Conservation (phyloP, 73 alveolate species). For the Tetrahymena elliotti region DNA sequence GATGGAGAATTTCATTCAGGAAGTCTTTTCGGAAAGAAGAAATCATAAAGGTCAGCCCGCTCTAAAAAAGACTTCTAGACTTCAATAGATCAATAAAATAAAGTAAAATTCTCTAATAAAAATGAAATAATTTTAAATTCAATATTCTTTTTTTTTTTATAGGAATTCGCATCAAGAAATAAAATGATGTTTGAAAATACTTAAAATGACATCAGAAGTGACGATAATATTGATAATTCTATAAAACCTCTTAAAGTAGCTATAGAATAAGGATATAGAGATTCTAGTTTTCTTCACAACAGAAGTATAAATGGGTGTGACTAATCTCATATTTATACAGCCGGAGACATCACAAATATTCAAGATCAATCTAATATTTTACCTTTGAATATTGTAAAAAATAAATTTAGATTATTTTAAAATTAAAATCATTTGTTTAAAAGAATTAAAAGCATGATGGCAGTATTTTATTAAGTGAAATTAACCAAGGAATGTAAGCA, state of each 20-base stretch:
- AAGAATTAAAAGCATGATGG: not conserved
- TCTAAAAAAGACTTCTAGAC: not conserved
- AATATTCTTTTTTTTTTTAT: not conserved
- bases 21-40: not conserved
- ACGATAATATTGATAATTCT: not conserved
- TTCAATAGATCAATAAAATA: not conserved
- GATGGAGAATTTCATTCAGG: not conserved
- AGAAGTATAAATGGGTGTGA: not conserved
- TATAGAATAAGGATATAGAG: not conserved
- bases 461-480: not conserved
- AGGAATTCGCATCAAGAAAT: not conserved
- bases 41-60: not conserved
- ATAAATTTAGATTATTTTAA: not conserved
- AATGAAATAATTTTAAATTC: not conserved
- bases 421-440: not conserved
- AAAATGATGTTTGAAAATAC: not conserved
- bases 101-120: not conserved
- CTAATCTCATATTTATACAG: not conserved
- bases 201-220: not conserved
- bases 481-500: not conserved
- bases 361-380: not conserved
- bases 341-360: not conserved
- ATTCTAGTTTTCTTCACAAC: not conserved
- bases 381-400: not conserved
- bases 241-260: not conserved